phyloP scores from a whole-genome alignment of 306 rosid genomes.

The Quercus robur region DNA sequence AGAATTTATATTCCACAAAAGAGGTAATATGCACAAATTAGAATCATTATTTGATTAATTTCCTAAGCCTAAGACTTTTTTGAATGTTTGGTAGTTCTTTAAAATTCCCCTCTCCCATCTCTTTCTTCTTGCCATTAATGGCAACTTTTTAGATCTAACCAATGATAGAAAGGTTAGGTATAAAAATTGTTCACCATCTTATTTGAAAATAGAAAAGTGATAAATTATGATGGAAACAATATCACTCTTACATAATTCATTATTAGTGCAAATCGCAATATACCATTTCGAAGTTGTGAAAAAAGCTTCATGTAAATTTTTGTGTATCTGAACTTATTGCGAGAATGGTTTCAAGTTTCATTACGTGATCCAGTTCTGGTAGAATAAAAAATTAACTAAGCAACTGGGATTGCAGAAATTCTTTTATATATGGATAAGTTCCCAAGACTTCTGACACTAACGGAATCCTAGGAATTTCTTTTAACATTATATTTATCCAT shows the following conservation, averaged over 20 bases:
- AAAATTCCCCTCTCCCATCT: not conserved
- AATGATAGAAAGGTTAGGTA: not conserved
- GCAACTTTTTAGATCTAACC: not conserved
- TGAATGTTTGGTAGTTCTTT: not conserved
- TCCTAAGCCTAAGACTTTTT: not conserved
- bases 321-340: no score
- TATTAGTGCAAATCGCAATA: no score
- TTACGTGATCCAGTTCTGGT: not conserved
- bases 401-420: not conserved
- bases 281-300: no score
- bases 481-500: not conserved
- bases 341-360: no score
- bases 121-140: not conserved
- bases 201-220: no score
- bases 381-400: not conserved
- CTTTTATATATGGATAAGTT: not conserved
- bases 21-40: not conserved
- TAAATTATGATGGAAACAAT: no score
- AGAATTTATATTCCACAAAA: no score
- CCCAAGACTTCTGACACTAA: not conserved
- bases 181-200: not conserved
- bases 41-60: not conserved
- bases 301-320: no score
- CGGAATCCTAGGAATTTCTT: not conserved
- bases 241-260: no score